Conservation (phyloP, 768 basidiomycete species). For the Rhizopogon sp. region DNA sequence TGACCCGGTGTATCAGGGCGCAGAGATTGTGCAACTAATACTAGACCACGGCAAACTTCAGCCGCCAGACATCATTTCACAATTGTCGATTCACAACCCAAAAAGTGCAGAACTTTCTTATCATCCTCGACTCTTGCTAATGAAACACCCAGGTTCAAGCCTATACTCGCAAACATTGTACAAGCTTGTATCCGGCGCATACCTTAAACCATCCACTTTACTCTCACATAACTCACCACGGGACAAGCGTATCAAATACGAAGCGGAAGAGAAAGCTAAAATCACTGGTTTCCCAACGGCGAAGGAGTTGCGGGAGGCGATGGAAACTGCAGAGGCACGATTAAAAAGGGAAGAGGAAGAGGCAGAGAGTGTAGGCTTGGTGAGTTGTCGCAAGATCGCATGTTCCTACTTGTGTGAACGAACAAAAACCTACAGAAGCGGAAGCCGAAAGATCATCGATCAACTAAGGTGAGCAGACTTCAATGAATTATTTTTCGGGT, state of each 20-base stretch:
- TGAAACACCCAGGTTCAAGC: conserved; percentile 28
- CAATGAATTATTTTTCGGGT: background rate
- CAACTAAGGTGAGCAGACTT: conserved; percentile 43
- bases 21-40: conserved; percentile 69
- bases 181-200: conserved; percentile 66
- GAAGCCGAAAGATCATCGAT: conserved; percentile 49
- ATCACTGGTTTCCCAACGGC: conserved; percentile 75
- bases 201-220: conserved; percentile 75
- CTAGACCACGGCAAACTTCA: conserved; percentile 86
- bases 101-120: conserved; percentile 43
- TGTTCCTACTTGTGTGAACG: conserved; percentile 13
- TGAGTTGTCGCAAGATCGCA: conserved; percentile 31
- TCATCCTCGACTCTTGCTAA: conserved; percentile 9
- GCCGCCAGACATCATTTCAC: conserved; percentile 60
- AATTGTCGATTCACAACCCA: conserved; percentile 45
- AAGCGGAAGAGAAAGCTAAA: conserved; percentile 71
- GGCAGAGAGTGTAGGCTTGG: conserved; percentile 68
- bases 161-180: conserved; percentile 59
- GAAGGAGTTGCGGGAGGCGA: conserved; percentile 71
- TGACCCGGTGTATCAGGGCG: conserved; percentile 44
- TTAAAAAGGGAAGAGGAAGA: conserved; percentile 69
- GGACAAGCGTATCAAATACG: conserved; percentile 78
- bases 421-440: conserved; percentile 47
- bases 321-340: conserved; percentile 57
- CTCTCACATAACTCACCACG: conserved; percentile 76